Evolutionary conservation across 805 yeast genomes (phyloP).

Genomic region (Metschnikowia hibisci): DNA sequence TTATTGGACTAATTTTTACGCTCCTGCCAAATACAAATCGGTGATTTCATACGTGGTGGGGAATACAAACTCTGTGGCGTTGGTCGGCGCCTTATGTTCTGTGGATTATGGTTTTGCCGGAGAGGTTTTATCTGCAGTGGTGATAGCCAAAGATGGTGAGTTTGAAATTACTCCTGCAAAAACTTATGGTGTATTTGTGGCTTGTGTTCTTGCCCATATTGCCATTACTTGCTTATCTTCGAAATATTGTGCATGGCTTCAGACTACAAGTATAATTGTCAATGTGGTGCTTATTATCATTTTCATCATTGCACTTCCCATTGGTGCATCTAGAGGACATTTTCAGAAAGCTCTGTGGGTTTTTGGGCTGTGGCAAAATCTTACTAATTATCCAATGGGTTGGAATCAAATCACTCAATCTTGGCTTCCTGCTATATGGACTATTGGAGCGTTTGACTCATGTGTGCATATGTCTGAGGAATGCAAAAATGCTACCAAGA

Average conservation of each 20-base stretch:
- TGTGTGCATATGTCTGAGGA: slow-evolving; percentile 74
- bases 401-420: slow-evolving; percentile 45
- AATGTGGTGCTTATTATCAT: slow-evolving; percentile 52
- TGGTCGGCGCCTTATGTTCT: slow-evolving; percentile 63
- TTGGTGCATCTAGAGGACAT: slow-evolving; percentile 42
- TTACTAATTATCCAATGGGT: slow-evolving; percentile 55
- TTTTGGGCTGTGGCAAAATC: slow-evolving; percentile 50
- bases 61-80: slow-evolving; percentile 61
- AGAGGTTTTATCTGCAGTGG: slow-evolving; percentile 57
- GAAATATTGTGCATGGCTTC: slow-evolving; percentile 52
- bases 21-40: slow-evolving; percentile 41
- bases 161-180: slow-evolving; percentile 52
- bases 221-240: slow-evolving; percentile 55
- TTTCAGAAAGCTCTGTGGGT: slow-evolving; percentile 52
- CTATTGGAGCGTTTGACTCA: slow-evolving; percentile 70
- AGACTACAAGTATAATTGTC: slow-evolving; percentile 52
- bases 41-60: slow-evolving; percentile 47
- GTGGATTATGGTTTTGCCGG: slow-evolving; percentile 66
- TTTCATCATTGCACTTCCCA: slow-evolving; percentile 61
- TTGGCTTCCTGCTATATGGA: slow-evolving; percentile 71
- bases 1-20: slow-evolving; percentile 62
- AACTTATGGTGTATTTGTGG: slow-evolving; percentile 64
- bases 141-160: slow-evolving; percentile 49
- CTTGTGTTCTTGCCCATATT: slow-evolving; percentile 51
- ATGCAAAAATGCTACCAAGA: slow-evolving; percentile 55